Base-by-base conservation (phyloP, 140 eudicot genomes). In the Cichorium intybus region DNA sequence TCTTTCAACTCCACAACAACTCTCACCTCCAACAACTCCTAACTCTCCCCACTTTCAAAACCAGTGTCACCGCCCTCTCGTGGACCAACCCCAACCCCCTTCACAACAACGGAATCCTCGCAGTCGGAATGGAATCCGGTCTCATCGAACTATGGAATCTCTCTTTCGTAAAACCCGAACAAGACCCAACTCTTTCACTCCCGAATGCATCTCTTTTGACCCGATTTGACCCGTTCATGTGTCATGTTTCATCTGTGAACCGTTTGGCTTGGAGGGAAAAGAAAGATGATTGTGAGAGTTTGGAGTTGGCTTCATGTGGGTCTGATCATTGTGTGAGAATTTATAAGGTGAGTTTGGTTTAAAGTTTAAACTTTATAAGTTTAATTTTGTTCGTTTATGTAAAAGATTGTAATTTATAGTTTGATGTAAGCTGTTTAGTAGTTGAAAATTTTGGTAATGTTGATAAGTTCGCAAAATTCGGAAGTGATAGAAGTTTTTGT, bases 301-400 rank as follows among this genome's bases (percentile, higher is more conserved):
- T 81, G 82, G 81, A 86, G 81, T 95, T 93, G 63, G 99, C 97
- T 45, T 88, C 99, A 1, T 93, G 97, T 69, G 97, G 99, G 27
- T 90, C 87, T 45, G 99, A 93, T 84, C 93, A 88, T 78, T 83
- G 95, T 82, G 99, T 93, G 52, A 82, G 97, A 56, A 72, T 93
- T 16, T 93, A 77, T 37, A 73, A 78, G 48, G 78, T 88, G 43
- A 71, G 34, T 52, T 54, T 82, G 64, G 54, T 53, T 56, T 81
- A 66, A 55, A 2, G 3, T 43, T 0, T 43, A 4, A 15, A n/a
- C n/a, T n/a, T n/a, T n/a, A n/a, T n/a, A n/a, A n/a, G n/a, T n/a
- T n/a, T n/a, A n/a, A n/a, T n/a, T n/a, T n/a, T n/a, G n/a, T n/a
- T n/a, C n/a, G n/a, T n/a, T n/a, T n/a, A n/a, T n/a, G n/a, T n/a